Percentiles rank a stretch among this genome's conserved stretches.
Evolutionary conservation across 1,284 basidiomycete species (phyloP).

Genomic region (Leucoagaricus sp.): DNA sequence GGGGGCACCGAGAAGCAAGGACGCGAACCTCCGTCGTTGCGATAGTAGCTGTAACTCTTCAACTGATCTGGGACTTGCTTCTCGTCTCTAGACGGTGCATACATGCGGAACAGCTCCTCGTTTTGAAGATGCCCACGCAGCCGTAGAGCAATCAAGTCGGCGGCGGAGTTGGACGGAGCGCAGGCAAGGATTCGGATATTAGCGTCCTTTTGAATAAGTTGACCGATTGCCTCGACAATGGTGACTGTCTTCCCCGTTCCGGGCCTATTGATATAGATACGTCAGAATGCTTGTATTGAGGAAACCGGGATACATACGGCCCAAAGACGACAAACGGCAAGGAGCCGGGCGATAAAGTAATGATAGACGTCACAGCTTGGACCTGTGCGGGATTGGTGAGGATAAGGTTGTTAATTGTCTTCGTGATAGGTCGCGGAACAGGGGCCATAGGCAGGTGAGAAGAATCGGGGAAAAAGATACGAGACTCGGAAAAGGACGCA

Average conservation of each 20-base stretch:
- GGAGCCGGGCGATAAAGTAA: slow-evolving; percentile 43
- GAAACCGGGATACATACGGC: slow-evolving; percentile 47
- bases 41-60: slow-evolving; percentile 38
- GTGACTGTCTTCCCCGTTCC: slow-evolving; percentile 74
- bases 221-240: slow-evolving; percentile 63
- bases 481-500: slow-evolving; percentile 35
- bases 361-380: slow-evolving; percentile 51
- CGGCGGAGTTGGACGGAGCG: slow-evolving; percentile 65
- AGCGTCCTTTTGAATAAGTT: slow-evolving; percentile 47
- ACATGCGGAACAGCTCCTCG: slow-evolving; percentile 57
- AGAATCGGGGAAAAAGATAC: slow-evolving; percentile 40
- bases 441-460: slow-evolving; percentile 25
- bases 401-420: slow-evolving; percentile 44
- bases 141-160: slow-evolving; percentile 58
- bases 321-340: slow-evolving; percentile 64
- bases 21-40: slow-evolving; percentile 3
- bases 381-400: slow-evolving; percentile 48
- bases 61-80: slow-evolving; percentile 46
- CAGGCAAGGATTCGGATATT: slow-evolving; percentile 57
- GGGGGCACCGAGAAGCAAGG: slow-evolving; percentile 46
- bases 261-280: slow-evolving; percentile 41
- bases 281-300: not conserved
- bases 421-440: slow-evolving; percentile 6
- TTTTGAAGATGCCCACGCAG: slow-evolving; percentile 38
- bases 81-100: slow-evolving; percentile 58